Evolutionary conservation across 31 red algal genomes (phyloP), one percentile per base, ranked within the genome.

Genomic region (Odonthalia washingtoniensis): DNA sequence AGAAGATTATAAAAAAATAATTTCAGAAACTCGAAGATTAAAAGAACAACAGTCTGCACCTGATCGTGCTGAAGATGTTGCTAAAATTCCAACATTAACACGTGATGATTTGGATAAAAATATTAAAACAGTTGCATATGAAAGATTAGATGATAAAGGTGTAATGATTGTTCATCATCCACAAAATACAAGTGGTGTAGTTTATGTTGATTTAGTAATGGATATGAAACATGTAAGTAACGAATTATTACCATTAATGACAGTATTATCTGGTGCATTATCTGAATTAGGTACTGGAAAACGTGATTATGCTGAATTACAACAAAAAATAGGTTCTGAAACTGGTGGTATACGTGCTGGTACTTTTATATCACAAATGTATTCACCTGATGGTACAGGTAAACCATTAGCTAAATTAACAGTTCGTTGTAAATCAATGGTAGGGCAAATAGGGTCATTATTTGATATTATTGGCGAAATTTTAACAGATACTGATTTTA

Each of bases 1-100:
- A 28, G 81, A 74, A 24, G 97, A 95, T 37, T 90, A 82, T 37
- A 40, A 97, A 41, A 26, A 76, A 0, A 61, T 99, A 6, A 74
- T 99, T 2, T 76, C 86, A 24, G 90, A 93, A 61, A 99, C 97
- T 14, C 80, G 93, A 68, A 88, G 95, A n/a, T 82, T 99, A 6
- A 96, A 94, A 77, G 95, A 87, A 46, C 94, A 97, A 70, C 97
- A 99, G 74, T 83, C 90, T 52, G 93, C 94, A 18, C 89, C 84
- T 18, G 97, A 99, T 87, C 72, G 81, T 38, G 94, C 97, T 4
- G 90, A 87, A 87, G 94, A 90, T 35, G 76, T 96, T 1, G 97
- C 97, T 0, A 99, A 90, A 65, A 94, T 99, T 65, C 97, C 97
- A 0, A 77, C 75, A 9, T 78, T 99, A 39, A 74, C 74, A 24